Evolutionary conservation across 176 grass and related monocot species (phyloP).

Genomic region (Triticum urartu): DNA sequence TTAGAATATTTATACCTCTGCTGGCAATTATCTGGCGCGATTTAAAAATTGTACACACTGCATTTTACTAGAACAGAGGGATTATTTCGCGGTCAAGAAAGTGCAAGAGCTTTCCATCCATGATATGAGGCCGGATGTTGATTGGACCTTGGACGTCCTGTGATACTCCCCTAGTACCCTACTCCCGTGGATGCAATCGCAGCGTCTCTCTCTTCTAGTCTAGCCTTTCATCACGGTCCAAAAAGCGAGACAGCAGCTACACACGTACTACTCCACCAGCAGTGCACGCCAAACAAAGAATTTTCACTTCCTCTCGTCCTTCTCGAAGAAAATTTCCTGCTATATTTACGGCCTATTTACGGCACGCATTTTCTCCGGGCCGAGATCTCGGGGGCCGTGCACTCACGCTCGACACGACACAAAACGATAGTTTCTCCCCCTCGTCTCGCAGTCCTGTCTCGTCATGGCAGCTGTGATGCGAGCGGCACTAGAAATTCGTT

Average conservation of each 20-base stretch:
- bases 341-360: background rate
- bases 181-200: background rate
- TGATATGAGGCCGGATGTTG: background rate
- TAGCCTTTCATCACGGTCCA: slow-evolving; percentile 27
- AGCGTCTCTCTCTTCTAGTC: background rate
- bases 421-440: background rate
- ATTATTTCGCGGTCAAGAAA: slow-evolving; percentile 6
- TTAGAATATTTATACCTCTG: too few species aligned
- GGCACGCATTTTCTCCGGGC: background rate
- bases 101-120: background rate
- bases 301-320: background rate
- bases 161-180: background rate
- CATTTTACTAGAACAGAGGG: too few species aligned
- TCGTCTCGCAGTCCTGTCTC: slow-evolving; percentile 18
- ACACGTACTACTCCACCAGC: background rate
- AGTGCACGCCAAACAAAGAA: background rate
- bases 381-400: background rate
- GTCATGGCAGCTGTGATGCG: background rate
- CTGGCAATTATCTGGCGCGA: too few species aligned
- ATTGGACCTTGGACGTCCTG: slow-evolving; percentile 32
- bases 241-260: background rate
- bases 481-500: background rate
- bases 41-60: too few species aligned
- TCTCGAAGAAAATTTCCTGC: slow-evolving; percentile 39
- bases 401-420: background rate